phyloP scores from a whole-genome alignment of 73 alveolate genomes.

The Tetrahymena elliotti region DNA sequence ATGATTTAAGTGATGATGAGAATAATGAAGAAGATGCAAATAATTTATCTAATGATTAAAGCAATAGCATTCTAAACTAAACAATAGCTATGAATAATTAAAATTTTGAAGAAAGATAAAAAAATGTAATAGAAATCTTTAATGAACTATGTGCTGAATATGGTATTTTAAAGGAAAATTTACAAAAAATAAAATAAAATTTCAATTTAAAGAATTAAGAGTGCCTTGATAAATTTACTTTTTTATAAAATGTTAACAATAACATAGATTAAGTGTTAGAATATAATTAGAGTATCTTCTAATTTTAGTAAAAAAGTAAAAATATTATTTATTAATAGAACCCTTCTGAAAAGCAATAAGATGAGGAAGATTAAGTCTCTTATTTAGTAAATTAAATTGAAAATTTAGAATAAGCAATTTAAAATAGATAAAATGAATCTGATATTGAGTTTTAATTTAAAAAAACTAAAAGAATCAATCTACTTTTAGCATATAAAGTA shows the following conservation, averaged over 20 bases:
- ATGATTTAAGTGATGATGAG: background rate
- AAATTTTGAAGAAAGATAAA: background rate
- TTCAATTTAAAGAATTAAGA: background rate
- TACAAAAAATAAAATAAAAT: background rate
- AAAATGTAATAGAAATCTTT: background rate
- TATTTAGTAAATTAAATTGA: background rate
- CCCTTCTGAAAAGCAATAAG: background rate
- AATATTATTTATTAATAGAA: background rate
- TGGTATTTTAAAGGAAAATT: background rate
- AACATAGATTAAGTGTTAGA: background rate
- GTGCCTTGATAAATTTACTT: background rate
- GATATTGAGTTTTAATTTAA: background rate
- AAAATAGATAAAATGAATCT: background rate
- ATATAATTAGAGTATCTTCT: background rate
- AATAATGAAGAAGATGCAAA: background rate
- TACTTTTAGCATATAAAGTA: background rate
- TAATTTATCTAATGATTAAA: background rate
- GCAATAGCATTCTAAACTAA: background rate
- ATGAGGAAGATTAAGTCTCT: background rate
- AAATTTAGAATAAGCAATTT: background rate
- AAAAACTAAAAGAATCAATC: background rate
- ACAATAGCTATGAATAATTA: background rate
- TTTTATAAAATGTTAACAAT: background rate
- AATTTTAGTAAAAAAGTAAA: background rate
- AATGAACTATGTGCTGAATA: background rate